A percentile compares a stretch with the other conserved stretches of the same genome.
phyloP scores from a whole-genome alignment of 805 yeast species.

The Ogataea wickerhamii region DNA sequence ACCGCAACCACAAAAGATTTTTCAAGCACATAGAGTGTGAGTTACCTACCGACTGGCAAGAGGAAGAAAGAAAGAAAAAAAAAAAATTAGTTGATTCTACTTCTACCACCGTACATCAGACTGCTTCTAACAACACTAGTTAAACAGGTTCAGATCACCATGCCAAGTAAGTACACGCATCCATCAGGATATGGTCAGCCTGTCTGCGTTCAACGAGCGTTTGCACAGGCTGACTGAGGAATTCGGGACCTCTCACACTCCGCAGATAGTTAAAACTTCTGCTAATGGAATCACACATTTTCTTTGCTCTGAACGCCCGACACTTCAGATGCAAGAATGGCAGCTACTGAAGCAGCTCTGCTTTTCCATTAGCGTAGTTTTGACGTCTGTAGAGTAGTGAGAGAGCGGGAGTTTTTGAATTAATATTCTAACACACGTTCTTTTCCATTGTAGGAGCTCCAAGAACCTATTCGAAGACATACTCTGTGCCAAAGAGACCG shows the following conservation, averaged over 20 bases:
- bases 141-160: conserved; percentile 17
- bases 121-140: conserved; percentile 30
- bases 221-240: not conserved
- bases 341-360: conserved; percentile 4
- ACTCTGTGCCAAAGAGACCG: conserved; percentile 99
- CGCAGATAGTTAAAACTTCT: conserved; percentile 5
- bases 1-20: not conserved
- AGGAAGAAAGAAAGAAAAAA: no score
- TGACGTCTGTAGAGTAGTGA: conserved; percentile 11
- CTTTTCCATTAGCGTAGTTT: conserved; percentile 4
- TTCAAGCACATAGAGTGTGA: no score
- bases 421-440: conserved; percentile 16
- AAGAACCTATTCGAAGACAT: conserved; percentile 99
- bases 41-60: no score
- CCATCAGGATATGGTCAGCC: no score
- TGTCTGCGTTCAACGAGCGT: no score
- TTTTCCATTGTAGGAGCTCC: conserved; percentile 76
- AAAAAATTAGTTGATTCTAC: no score
- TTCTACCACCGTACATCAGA: no score
- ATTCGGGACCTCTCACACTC: conserved; percentile 4
- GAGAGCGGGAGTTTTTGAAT: conserved; percentile 1
- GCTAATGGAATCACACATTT: conserved; percentile 4
- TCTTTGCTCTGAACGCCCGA: conserved; percentile 75
- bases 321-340: conserved; percentile 63
- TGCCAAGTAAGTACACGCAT: conserved; percentile 5